phyloP scores from a whole-genome alignment of 2,329 filamentous ascomycete species.

The Paracoccidioides brasiliensis region DNA sequence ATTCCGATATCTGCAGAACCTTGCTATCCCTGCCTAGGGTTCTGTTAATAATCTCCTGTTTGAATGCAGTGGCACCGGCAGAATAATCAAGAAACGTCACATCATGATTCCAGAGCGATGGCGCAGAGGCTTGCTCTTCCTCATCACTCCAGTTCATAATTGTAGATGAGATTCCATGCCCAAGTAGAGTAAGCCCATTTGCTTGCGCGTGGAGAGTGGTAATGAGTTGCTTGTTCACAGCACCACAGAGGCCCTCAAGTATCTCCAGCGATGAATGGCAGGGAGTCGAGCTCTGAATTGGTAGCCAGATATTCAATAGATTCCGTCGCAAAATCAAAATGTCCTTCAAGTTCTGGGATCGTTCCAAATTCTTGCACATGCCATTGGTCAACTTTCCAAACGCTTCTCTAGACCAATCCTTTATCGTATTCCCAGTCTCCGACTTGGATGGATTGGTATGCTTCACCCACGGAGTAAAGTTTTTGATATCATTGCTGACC shows the following conservation, averaged over 20 bases:
- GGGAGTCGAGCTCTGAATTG: slow-evolving; percentile 49
- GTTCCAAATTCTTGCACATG: slow-evolving; percentile 45
- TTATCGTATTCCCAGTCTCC: slow-evolving; percentile 48
- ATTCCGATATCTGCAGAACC: slow-evolving; percentile 47
- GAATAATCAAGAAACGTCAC: slow-evolving; percentile 53
- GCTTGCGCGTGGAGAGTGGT: slow-evolving; percentile 51
- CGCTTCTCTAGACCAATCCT: slow-evolving; percentile 50
- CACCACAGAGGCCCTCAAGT: slow-evolving; percentile 53
- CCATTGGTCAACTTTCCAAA: slow-evolving; percentile 49
- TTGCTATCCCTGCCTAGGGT: slow-evolving; percentile 59
- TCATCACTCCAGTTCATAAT: slow-evolving; percentile 49
- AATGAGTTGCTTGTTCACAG: slow-evolving; percentile 56
- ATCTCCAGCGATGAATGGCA: slow-evolving; percentile 44
- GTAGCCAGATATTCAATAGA: slow-evolving; percentile 63
- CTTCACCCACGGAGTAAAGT: slow-evolving; percentile 77
- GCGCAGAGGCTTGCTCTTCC: slow-evolving; percentile 30
- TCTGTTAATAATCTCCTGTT: slow-evolving; percentile 53
- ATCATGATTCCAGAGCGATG: slow-evolving; percentile 54
- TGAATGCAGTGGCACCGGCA: slow-evolving; percentile 53
- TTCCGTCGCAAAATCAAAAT: slow-evolving; percentile 57
- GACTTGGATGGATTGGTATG: slow-evolving; percentile 59
- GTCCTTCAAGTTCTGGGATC: slow-evolving; percentile 51
- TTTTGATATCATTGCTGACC: slow-evolving; percentile 69
- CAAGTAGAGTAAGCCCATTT: slow-evolving; percentile 50
- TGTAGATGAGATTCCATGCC: slow-evolving; percentile 48